Evolutionary conservation across 2,329 filamentous ascomycete genomes (phyloP).

Genomic region (Colletotrichum filicis): DNA sequence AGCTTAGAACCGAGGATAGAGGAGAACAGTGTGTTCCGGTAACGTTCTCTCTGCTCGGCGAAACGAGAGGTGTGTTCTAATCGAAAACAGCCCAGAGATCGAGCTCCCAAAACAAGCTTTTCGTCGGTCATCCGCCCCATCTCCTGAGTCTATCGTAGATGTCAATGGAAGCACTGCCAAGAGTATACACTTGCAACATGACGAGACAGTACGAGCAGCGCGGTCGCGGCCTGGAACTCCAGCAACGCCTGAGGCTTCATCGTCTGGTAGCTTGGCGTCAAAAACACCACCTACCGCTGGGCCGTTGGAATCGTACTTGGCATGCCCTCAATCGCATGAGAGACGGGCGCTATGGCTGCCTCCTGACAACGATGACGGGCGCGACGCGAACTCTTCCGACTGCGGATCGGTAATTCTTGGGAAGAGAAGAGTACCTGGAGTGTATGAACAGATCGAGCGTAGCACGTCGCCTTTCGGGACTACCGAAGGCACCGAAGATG

Average conservation of each 20-base stretch:
- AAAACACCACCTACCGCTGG: not conserved
- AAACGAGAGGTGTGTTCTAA: not conserved
- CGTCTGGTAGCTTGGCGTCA: not conserved
- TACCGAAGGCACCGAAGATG: not conserved
- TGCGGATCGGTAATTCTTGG: conserved; percentile 1
- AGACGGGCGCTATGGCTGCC: not conserved
- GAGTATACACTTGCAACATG: not conserved
- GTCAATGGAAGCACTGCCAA: not conserved
- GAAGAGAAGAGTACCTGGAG: not conserved
- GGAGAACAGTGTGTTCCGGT: not conserved
- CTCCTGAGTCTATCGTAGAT: conserved; percentile 3
- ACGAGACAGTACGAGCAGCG: not conserved
- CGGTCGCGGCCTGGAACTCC: not conserved
- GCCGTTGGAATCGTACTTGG: not conserved
- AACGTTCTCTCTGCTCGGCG: not conserved
- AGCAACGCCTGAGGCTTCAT: not conserved
- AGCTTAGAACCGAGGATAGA: not conserved
- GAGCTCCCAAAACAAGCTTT: not conserved
- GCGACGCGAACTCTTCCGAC: not conserved
- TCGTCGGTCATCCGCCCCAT: conserved; percentile 9
- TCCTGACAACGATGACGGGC: not conserved
- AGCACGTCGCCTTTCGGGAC: not conserved
- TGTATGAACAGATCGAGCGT: not conserved
- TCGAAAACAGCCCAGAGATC: not conserved
- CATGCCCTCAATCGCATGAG: not conserved